Evolutionary conservation across 1,284 basidiomycete species (phyloP).

Genomic region (Coniferiporia weirii): DNA sequence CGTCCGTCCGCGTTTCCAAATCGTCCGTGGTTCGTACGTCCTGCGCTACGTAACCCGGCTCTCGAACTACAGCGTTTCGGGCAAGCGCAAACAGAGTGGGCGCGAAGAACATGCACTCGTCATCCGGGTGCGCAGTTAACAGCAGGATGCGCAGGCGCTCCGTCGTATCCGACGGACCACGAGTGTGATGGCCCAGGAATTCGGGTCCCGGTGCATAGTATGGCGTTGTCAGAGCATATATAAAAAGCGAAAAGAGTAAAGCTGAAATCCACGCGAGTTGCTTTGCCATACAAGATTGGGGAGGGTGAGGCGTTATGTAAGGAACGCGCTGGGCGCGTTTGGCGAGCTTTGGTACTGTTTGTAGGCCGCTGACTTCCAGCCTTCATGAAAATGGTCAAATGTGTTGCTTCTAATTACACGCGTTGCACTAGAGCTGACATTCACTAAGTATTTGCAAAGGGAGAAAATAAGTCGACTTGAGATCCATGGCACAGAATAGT

Average conservation of each 20-base stretch:
- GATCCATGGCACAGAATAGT: no score
- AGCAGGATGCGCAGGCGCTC: constrained; percentile 43
- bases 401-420: no score
- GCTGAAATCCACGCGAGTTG: background rate
- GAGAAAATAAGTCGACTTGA: no score
- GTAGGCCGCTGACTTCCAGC: background rate
- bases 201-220: background rate
- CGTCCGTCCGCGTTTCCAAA: constrained; percentile 21
- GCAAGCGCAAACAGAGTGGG: constrained; percentile 64
- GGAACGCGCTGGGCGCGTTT: background rate
- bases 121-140: constrained; percentile 86
- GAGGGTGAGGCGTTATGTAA: background rate
- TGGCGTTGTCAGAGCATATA: background rate
- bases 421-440: no score
- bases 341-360: background rate
- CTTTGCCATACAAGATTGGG: background rate
- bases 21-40: constrained; percentile 13
- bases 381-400: no score
- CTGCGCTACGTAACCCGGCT: constrained; percentile 3
- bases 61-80: background rate
- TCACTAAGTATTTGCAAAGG: no score
- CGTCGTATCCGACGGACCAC: background rate
- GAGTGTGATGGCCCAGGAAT: background rate
- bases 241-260: background rate
- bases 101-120: constrained; percentile 90